Conservation (phyloP, 305 asterid species). For the Fraxinus ornus region DNA sequence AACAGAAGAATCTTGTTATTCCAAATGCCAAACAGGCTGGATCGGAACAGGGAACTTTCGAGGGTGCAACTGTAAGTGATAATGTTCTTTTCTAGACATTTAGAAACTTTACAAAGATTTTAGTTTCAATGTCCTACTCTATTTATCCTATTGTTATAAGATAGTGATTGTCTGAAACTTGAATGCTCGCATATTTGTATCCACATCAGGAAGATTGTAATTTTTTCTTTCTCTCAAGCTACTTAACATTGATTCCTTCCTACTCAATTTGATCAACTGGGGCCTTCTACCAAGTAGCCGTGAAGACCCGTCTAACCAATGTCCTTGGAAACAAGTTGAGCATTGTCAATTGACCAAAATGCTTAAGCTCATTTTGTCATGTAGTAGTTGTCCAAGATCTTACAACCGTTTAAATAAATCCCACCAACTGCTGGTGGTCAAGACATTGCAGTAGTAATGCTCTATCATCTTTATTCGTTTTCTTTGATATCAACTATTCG, state of each 20-base stretch:
- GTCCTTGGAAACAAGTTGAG: not conserved
- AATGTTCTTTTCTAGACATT: slow-evolving; percentile 21
- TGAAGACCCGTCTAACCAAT: not conserved
- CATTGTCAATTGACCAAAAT: not conserved
- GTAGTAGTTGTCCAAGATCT: not conserved
- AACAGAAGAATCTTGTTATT: slow-evolving; percentile 73
- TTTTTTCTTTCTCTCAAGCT: slow-evolving; percentile 9
- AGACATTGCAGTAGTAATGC: slow-evolving; percentile 14
- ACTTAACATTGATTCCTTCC: not conserved
- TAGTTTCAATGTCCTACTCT: not conserved
- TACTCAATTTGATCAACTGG: slow-evolving; percentile 1
- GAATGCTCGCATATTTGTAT: not conserved
- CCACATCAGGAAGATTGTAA: not conserved
- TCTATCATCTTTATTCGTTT: not conserved
- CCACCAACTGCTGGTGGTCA: not conserved
- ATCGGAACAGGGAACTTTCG: slow-evolving; percentile 88
- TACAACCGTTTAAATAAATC: not conserved
- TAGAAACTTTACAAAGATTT: slow-evolving; percentile 7
- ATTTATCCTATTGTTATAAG: not conserved
- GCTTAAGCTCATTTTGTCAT: slow-evolving; percentile 5
- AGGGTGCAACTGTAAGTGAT: slow-evolving; percentile 96
- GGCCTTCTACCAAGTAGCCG: slow-evolving; percentile 2
- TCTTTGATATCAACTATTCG: not conserved
- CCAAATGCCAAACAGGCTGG: slow-evolving; percentile 97
- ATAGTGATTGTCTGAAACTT: not conserved